Conservation (phyloP, 163 green algal genomes). For the Prototheca wickerhamii region DNA sequence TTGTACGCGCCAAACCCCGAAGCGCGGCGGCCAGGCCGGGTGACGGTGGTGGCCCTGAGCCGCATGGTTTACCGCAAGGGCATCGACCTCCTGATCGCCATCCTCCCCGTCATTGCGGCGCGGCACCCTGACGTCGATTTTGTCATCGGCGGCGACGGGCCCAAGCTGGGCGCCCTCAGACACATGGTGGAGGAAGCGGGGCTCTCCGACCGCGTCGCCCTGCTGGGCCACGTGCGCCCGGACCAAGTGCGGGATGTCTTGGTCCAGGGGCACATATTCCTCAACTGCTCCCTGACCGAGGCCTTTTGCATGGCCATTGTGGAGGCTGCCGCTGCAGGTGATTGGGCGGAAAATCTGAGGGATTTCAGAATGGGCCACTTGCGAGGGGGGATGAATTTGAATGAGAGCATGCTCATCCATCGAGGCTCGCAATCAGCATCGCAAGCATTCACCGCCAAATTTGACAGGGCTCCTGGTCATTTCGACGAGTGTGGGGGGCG, state of each 20-base stretch:
- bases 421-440: no score
- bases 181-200: slow-evolving; percentile 49
- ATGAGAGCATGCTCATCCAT: no score
- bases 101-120: slow-evolving; percentile 74
- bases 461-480: slow-evolving; percentile 85
- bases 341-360: background rate
- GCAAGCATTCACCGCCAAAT: no score
- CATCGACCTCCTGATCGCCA: slow-evolving; percentile 78
- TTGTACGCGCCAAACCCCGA: slow-evolving; percentile 55
- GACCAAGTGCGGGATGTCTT: slow-evolving; percentile 63
- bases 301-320: slow-evolving; percentile 97
- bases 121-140: slow-evolving; percentile 63
- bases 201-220: slow-evolving; percentile 51
- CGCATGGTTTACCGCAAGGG: slow-evolving; percentile 92
- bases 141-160: slow-evolving; percentile 45
- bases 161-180: slow-evolving; percentile 47
- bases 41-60: slow-evolving; percentile 63
- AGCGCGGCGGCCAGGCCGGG: background rate
- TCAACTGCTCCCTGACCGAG: slow-evolving; percentile 92
- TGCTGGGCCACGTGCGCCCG: slow-evolving; percentile 75
- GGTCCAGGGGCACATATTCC: slow-evolving; percentile 75
- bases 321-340: slow-evolving; percentile 67
- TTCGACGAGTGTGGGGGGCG: slow-evolving; percentile 81
- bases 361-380: no score
- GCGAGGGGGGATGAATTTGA: background rate